phyloP scores from a whole-genome alignment of 345 rosid genomes.

The Aquilaria yunnanensis region DNA sequence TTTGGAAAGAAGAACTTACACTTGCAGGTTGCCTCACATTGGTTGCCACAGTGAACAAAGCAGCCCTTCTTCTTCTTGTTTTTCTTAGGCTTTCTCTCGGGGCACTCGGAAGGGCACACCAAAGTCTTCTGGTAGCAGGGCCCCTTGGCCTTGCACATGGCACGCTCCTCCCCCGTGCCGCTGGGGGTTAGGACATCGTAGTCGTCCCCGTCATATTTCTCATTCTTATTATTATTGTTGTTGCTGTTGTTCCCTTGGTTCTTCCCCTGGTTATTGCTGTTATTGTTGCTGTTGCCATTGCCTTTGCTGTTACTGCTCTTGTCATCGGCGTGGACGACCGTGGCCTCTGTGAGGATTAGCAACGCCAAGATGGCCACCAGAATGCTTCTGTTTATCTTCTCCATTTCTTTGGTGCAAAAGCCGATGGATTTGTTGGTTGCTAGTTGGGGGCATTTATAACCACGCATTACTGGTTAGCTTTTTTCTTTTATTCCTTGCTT shows the following conservation, averaged over 20 bases:
- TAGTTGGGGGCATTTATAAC: no score
- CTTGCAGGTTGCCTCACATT: conserved; percentile 80
- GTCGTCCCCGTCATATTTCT: conserved; percentile 43
- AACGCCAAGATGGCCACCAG: conserved; percentile 15
- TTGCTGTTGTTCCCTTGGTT: background rate
- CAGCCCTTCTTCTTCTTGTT: conserved; percentile 59
- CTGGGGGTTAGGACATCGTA: conserved; percentile 26
- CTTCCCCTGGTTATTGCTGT: background rate
- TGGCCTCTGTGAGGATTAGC: conserved; percentile 15
- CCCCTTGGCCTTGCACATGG: conserved; percentile 51
- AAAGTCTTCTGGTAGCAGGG: conserved; percentile 40
- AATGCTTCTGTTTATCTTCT: conserved; percentile 16
- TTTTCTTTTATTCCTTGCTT: no score
- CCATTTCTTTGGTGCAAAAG: conserved; percentile 3
- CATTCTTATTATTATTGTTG: background rate
- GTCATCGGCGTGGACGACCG: conserved; percentile 16
- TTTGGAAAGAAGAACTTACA: conserved; percentile 31
- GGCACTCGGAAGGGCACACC: conserved; percentile 65
- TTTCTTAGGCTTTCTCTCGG: conserved; percentile 50
- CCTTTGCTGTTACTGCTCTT: background rate
- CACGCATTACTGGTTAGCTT: no score
- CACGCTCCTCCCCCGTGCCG: conserved; percentile 41
- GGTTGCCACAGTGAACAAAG: conserved; percentile 70
- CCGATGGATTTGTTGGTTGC: no score
- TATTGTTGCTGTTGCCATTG: background rate